Evolutionary conservation across 192 early-diverging fungal species (phyloP), one percentile per base, ranked within the genome.

Genomic region (Helicostylum pulchrum): DNA sequence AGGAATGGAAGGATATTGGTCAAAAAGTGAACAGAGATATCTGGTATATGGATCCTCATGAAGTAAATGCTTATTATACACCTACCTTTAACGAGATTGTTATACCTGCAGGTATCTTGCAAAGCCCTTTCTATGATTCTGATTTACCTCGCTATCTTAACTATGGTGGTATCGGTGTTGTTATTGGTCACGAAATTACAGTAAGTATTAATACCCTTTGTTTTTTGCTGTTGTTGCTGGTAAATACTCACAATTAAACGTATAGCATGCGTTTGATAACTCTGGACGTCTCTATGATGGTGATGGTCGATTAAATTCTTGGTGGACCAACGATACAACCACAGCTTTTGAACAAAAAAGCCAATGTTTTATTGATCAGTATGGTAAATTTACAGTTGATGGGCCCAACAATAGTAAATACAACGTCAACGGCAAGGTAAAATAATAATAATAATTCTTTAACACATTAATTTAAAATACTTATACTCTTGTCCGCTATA

Each of bases 101-200:
- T 2, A 76, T 83, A 61, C 82, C 79, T 8, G 82, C 82, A 20
- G 82, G 82, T 60, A 80, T 91, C 45, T 57, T 91, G 12, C 87
- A 88, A 51, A 70, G 70, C 4, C 87, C 90, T 7, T 79, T 90
- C 47, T 92, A 86, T 62, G 76, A 78, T 57, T 34, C 69, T 1
- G 43, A 67, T 3, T 79, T 82, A 60, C 85, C 87, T 10, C 72
- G 70, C 55, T 78, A 80, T 44, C 46, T 92, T 61, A 89, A 89
- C 61, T 92, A 84, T 72, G 89, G 88, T 8, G 75, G 77, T 5
- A 78, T 87, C 43, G 90, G 90, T 14, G 77, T 82, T 45, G 80
- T 92, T 23, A 82, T 89, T 50, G 89, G 90, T 10, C 90, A 92
- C 66, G 90, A 92, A 67, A 71, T 90, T n/a, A 84, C 80, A 23